Conservation (phyloP, 2,329 filamentous ascomycete species). For the Aureobasidium sp. region DNA sequence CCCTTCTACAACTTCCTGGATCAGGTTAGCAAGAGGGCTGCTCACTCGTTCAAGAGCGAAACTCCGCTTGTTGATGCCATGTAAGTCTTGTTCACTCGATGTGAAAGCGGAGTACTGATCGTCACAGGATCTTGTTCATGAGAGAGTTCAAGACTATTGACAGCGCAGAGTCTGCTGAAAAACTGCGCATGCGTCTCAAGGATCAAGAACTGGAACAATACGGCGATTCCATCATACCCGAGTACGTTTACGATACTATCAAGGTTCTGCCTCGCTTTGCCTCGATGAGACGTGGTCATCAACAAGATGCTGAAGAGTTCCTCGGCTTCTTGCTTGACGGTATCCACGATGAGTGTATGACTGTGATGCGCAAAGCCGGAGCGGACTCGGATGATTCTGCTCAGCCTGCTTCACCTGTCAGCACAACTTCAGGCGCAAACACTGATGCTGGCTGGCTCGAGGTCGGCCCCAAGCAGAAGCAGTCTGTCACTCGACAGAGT, state of each 20-base stretch:
- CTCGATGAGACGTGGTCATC: constrained; percentile 88
- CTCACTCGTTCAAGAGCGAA: constrained; percentile 89
- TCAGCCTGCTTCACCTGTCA: constrained; percentile 36
- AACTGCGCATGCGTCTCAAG: constrained; percentile 68
- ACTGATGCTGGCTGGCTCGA: constrained; percentile 75
- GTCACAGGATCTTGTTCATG: constrained; percentile 82
- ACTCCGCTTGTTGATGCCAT: constrained; percentile 91
- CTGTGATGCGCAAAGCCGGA: constrained; percentile 54
- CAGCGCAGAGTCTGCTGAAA: constrained; percentile 65
- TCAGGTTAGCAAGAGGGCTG: constrained; percentile 73
- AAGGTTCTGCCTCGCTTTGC: constrained; percentile 79
- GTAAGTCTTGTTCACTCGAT: constrained; percentile 45
- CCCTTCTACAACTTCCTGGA: constrained; percentile 94
- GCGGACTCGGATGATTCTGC: constrained; percentile 23
- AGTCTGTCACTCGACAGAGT: constrained; percentile 78
- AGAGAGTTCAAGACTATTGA: constrained; percentile 83
- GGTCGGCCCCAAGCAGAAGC: constrained; percentile 84
- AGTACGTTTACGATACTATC: constrained; percentile 93
- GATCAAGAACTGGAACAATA: constrained; percentile 80
- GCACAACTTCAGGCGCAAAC: constrained; percentile 35
- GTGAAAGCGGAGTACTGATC: constrained; percentile 9
- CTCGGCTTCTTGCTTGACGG: constrained; percentile 87
- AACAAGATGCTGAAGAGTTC: constrained; percentile 97
- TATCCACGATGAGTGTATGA: constrained; percentile 83
- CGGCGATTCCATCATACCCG: constrained; percentile 84